Base-by-base conservation (phyloP, 2,329 filamentous ascomycete species). In the Fusarium algeriense region DNA sequence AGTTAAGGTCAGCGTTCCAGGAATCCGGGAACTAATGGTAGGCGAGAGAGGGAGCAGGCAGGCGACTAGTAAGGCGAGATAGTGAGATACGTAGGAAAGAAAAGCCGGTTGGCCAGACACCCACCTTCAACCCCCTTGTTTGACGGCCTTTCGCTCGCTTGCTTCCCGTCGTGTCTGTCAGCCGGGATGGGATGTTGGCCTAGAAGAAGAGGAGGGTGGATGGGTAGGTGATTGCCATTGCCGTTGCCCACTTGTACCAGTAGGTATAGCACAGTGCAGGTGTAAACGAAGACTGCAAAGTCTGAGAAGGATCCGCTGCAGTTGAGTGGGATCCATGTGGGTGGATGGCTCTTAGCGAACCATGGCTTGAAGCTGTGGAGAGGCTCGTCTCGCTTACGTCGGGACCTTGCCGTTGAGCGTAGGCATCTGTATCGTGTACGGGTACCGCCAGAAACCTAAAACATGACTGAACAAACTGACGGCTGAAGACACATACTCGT, bases 21-120 rank as follows among this genome's bases (percentile, higher is more conserved):
- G 60, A 69, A 69, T 71, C 62, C 73, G 73, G 73, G 71, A 75
- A 69, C 73, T 75, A 75, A 74, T 74, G 54, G 73, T 69, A 75
- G 73, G 67, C 72, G 71, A 74, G 71, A 50, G 65, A 65, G 45
- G 46, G 30, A 55, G 30, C 20, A 32, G 28, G 50, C 63, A 62
- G 43, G 60, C 56, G 32, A 69, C 46, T 30, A 69, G 63, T 59
- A 71, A 75, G 73, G 69, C 67, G 71, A 74, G 73, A 70, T 74
- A 73, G 69, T 69, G 66, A 71, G 73, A 74, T 75, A 69, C 53
- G 60, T 58, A 64, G 52, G 52, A 55, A 66, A 75, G 58, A 60
- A 54, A 57, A 70, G 66, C 62, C 56, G 57, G 60, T 74, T 71
- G 69, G 66, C 67, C 64, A 65, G 72, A 55, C 44, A 67, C 58